A percentile compares a stretch with the other conserved stretches of the same genome.
phyloP scores from a whole-genome alignment of 805 yeast species.

The Saitoella complicata region DNA sequence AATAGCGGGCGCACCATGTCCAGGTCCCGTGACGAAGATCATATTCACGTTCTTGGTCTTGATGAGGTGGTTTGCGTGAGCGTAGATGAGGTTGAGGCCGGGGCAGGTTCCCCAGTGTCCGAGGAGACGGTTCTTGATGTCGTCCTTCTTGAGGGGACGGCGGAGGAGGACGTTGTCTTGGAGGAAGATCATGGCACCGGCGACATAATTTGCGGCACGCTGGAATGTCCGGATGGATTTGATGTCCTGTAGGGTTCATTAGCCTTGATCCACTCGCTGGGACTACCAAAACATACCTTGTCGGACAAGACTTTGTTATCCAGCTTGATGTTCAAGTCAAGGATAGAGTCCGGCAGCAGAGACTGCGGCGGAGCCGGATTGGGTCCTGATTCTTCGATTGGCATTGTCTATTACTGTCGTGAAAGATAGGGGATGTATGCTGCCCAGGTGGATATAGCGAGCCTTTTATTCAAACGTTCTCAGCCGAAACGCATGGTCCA shows the following conservation, averaged over 20 bases:
- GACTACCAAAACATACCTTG: too few species aligned
- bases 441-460: too few species aligned
- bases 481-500: too few species aligned
- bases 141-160: slow-evolving; percentile 6
- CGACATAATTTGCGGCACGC: slow-evolving; percentile 10
- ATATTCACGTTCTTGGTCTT: slow-evolving; percentile 9
- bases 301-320: slow-evolving; percentile 3
- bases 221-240: slow-evolving; percentile 11
- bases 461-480: too few species aligned
- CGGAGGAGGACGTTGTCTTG: slow-evolving; percentile 8
- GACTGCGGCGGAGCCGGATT: slow-evolving; percentile 12
- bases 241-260: too few species aligned
- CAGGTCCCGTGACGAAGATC: slow-evolving; percentile 14
- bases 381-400: too few species aligned
- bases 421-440: too few species aligned
- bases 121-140: slow-evolving; percentile 12
- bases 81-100: slow-evolving; percentile 12
- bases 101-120: slow-evolving; percentile 16
- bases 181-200: slow-evolving; percentile 12
- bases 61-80: slow-evolving; percentile 11
- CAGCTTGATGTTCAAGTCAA: slow-evolving; percentile 8
- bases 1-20: slow-evolving; percentile 15
- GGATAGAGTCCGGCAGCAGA: slow-evolving; percentile 10
- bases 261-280: too few species aligned
- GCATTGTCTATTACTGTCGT: too few species aligned